phyloP scores from a whole-genome alignment of 176 grass and related monocot genomes.

The Chloris gayana region DNA sequence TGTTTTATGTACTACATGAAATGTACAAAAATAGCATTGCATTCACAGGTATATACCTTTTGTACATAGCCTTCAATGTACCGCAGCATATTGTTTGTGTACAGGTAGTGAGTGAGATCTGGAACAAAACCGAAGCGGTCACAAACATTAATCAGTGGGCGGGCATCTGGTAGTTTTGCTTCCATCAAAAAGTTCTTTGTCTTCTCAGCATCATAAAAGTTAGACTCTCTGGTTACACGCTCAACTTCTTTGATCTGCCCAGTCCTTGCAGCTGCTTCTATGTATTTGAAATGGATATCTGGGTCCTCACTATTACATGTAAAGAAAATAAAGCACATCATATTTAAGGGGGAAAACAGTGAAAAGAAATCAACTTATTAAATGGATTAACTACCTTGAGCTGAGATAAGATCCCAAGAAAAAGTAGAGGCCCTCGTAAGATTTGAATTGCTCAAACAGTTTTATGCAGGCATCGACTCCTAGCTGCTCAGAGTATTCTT shows the following conservation, averaged over 20 bases:
- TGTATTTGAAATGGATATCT: constrained; percentile 98
- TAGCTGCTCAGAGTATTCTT: constrained; percentile 92
- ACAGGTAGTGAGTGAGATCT: constrained; percentile 93
- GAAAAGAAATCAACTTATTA: background rate
- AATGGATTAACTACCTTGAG: constrained; percentile 68
- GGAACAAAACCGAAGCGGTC: constrained; percentile 98
- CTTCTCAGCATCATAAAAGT: constrained; percentile 97
- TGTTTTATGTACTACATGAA: background rate
- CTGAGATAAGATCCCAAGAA: constrained; percentile 97
- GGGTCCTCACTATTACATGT: constrained; percentile 73
- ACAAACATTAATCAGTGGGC: constrained; percentile 93
- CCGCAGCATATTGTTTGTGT: constrained; percentile 92
- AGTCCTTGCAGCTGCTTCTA: constrained; percentile 94
- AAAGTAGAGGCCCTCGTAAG: constrained; percentile 97
- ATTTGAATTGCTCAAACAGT: constrained; percentile 99
- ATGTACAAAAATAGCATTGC: constrained; percentile 1
- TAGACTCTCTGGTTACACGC: constrained; percentile 98
- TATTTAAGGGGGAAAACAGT: background rate
- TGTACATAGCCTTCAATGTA: constrained; percentile 99
- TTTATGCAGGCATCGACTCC: constrained; percentile 91
- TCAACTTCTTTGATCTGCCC: constrained; percentile 99
- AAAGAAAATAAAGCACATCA: constrained; percentile 36
- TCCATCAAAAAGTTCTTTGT: constrained; percentile 99
- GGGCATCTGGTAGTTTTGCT: constrained; percentile 94
- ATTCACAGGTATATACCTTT: constrained; percentile 54